Evolutionary conservation across 345 rosid genomes (phyloP), one percentile per base, ranked within the genome.

Genomic region (Kandelia obovata): DNA sequence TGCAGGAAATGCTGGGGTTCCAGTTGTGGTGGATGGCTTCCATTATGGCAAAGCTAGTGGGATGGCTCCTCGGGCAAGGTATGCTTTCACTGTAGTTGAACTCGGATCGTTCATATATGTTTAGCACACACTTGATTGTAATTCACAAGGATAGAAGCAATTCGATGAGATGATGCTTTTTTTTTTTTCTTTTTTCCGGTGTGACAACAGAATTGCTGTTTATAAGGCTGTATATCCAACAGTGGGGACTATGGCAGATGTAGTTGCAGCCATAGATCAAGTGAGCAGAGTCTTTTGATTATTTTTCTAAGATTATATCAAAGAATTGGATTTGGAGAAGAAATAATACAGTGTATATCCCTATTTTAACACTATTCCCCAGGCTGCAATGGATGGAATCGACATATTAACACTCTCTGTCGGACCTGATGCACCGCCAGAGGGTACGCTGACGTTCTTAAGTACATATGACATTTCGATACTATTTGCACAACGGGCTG

Each of bases 21-120:
- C 97, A 32, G 97, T 94, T 71, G 71, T 79, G 52, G 85, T 82
- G 34, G 81, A 88, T 73, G 91, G 94, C 47, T 88, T 82, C 83
- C 70, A 72, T 39, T 88, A 91, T 1, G 98, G 97, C 2, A 77
- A 72, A 69, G 90, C 96, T 47, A 86, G 90, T 31, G 98, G 97
- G 66, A 88, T 89, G 89, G 97, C 95, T 0, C 98, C 98, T 20
- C 80, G 86, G 15, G 91, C 98, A 52, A 80, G 96, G 98, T 92
- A 66, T 1, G 71, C 9, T 35, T 3, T 66, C 16, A 26, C 2
- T 11, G 16, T 6, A 35, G 1, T 15, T 43, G 49, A 43, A 43
- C 49, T 43, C 13, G 49, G 49, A 43, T 43, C 5, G 16, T 43
- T 43, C 49, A 0, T 3, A 13, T 43, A 43, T 13, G 49, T 43